Conservation (phyloP, 805 yeast genomes). For the Candida tallmaniae region DNA sequence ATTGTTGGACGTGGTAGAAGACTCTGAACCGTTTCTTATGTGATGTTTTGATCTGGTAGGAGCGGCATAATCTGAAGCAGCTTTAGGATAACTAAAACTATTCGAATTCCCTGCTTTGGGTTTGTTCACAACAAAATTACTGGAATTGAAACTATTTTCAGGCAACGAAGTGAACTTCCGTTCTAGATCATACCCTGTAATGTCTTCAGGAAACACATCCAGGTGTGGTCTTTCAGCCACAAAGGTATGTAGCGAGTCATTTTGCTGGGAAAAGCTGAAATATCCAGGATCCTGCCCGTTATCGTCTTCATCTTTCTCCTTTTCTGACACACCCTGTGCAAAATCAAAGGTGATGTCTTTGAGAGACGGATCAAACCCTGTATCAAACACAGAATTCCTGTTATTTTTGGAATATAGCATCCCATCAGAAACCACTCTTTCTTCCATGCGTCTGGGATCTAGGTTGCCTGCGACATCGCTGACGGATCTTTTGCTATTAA, state of each 20-base stretch:
- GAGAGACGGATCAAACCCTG: slow-evolving; percentile 13
- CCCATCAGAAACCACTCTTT: slow-evolving; percentile 13
- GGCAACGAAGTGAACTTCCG: slow-evolving; percentile 1
- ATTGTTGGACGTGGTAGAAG: slow-evolving; percentile 26
- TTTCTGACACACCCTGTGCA: not conserved
- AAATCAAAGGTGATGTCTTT: slow-evolving; percentile 6
- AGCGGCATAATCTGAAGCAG: not conserved
- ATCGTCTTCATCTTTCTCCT: not conserved
- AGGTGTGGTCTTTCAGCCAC: slow-evolving; percentile 1
- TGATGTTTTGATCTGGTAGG: slow-evolving; percentile 6
- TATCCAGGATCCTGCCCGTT: not conserved
- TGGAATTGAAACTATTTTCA: slow-evolving; percentile 6
- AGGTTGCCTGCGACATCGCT: too few relatives aligned
- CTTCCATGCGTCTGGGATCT: too few relatives aligned
- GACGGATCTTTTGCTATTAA: too few relatives aligned
- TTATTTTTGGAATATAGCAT: slow-evolving; percentile 5
- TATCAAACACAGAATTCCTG: slow-evolving; percentile 13
- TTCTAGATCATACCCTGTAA: too few relatives aligned
- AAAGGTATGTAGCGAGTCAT: slow-evolving; percentile 5
- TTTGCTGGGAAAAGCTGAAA: slow-evolving; percentile 7
- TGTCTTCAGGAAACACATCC: slow-evolving; percentile 3
- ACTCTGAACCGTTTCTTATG: slow-evolving; percentile 30
- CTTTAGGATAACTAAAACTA: not conserved
- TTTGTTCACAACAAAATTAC: not conserved
- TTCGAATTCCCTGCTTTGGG: not conserved